These are phyloP conservation scores for Penicillium sp. DNA, from an alignment of 2,329 filamentous ascomycete genomes.

Conservation along the genomic window DNA sequence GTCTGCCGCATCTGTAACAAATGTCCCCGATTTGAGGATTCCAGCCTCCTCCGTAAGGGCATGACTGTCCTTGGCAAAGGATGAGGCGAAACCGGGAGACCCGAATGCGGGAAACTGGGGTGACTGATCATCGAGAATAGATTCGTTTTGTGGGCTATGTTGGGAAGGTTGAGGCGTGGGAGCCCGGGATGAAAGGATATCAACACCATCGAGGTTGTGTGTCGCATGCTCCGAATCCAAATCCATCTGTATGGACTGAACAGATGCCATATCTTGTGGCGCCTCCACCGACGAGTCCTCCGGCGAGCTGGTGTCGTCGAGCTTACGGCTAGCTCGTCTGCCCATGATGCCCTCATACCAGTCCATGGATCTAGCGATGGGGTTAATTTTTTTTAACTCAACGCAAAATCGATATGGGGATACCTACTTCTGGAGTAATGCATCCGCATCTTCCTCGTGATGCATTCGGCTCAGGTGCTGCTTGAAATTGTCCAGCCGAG, in stretches of 20 bases:
- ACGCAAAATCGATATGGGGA: not conserved
- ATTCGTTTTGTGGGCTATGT: not conserved
- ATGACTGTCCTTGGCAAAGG: constrained; percentile 1
- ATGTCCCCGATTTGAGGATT: constrained; percentile 20
- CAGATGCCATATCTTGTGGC: constrained; percentile 18
- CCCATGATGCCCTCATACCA: constrained; percentile 36
- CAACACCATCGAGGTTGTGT: not conserved
- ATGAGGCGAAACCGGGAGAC: not conserved
- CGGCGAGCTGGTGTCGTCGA: constrained; percentile 17
- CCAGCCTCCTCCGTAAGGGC: not conserved
- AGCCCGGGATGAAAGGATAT: constrained; percentile 4
- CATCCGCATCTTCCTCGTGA: constrained; percentile 42
- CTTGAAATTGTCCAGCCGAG: constrained; percentile 80
- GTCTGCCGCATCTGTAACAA: constrained; percentile 30
- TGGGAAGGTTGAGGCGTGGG: constrained; percentile 6
- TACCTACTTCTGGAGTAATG: constrained; percentile 50
- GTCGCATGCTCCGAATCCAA: not conserved
- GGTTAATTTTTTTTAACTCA: not conserved
- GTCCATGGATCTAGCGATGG: constrained; percentile 21
- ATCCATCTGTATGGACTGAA: constrained; percentile 9
- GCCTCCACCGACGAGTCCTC: constrained; percentile 15
- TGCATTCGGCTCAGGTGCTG: constrained; percentile 74
- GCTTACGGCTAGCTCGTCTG: constrained; percentile 15
- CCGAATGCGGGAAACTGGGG: constrained; percentile 4
- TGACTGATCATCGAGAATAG: too few species aligned